These are phyloP conservation scores for Trichoderma arundinaceum DNA, from an alignment of 2,329 filamentous ascomycete genomes.

Conservation along the genomic window DNA sequence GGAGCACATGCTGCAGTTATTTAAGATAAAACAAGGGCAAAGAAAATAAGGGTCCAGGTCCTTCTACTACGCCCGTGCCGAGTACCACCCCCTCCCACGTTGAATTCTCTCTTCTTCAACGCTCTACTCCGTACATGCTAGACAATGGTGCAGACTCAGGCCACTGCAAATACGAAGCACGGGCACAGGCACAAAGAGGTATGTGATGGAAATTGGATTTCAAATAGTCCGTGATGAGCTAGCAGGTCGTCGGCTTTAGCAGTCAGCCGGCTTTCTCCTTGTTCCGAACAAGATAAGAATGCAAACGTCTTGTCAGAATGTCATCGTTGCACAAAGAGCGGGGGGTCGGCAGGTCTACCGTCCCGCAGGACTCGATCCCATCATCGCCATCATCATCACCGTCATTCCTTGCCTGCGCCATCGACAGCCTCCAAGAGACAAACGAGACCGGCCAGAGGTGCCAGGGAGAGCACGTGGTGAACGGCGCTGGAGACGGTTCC, in stretches of 20 bases:
- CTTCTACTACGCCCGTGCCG: background rate
- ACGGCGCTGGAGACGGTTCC: constrained; percentile 27
- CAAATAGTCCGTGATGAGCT: no score
- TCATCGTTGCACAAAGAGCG: constrained; percentile 10
- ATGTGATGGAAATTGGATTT: no score
- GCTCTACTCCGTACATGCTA: no score
- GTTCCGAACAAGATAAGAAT: background rate
- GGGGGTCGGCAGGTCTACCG: constrained; percentile 8
- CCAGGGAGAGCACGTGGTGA: constrained; percentile 29
- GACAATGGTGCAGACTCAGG: no score
- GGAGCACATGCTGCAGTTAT: no score
- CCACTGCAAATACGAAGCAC: no score
- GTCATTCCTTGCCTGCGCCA: background rate
- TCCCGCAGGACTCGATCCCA: background rate
- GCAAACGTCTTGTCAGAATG: background rate
- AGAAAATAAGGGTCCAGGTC: constrained; percentile 2
- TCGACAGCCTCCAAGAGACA: background rate
- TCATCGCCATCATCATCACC: background rate
- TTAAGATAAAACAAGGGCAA: background rate
- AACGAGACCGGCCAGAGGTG: constrained; percentile 14
- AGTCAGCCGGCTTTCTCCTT: no score
- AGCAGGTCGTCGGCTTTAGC: no score
- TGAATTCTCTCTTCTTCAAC: no score
- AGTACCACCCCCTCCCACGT: background rate
- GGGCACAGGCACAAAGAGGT: background rate